Evolutionary conservation across 192 early-diverging fungal species (phyloP), one percentile per base, ranked within the genome.

Genomic region (Phycomyces nitens): DNA sequence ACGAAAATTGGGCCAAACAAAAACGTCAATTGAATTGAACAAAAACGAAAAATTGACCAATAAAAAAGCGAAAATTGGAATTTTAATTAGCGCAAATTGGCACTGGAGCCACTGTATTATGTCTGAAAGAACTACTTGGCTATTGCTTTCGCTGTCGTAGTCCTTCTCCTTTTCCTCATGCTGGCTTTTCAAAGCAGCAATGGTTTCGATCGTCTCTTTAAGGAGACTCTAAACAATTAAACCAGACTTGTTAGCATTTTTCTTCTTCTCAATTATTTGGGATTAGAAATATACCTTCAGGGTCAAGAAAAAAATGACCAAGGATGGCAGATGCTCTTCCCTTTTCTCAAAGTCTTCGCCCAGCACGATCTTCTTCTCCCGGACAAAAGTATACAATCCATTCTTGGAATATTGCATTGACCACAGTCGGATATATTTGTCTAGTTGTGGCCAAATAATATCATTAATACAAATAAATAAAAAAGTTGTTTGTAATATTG

Each of bases 151-250:
- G 56, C 56, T 57, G 38, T 57, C 56, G 21, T 57, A 10, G 12
- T 4, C 22, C 56, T 21, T 57, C 56, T 57, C 39, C 56, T 57
- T n/a, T n/a, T n/a, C 56, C 2, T 57, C 56, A 40, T 57, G 56
- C 7, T 41, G 56, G 55, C 16, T 57, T 40, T 57, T 57, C 9
- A 57, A 57, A 18, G 21, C 39, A 57, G 56, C 34, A 57, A 57
- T 40, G 41, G 20, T 18, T 9, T 40, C 22, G 20, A 57, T 57
- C 21, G 56, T 57, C 20, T 57, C 56, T 57, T 57, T 18, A 1
- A 57, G 56, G 21, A 15, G 12, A 38, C 34, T 21, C 56, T 57
- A 57, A 57, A 21, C 21, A 57, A 57, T 57, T 41, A 57, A 56
- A 57, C 21, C 21, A 57, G 34, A 40, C 39, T 42, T 57, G 18